Conservation (phyloP, 2,329 filamentous ascomycete genomes). For the Pezicula neosporulosa region DNA sequence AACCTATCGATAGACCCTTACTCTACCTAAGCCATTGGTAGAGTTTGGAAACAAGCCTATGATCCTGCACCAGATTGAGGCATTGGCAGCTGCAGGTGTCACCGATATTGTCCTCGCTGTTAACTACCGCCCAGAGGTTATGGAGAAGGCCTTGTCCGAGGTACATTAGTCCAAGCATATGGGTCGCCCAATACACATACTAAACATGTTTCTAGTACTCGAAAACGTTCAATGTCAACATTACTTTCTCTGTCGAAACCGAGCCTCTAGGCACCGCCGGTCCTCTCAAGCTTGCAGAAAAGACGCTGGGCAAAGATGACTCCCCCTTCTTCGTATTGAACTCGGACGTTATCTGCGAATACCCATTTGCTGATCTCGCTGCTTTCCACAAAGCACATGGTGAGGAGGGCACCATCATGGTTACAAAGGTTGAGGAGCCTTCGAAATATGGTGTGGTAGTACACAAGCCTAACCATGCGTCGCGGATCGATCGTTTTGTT, state of each 20-base stretch:
- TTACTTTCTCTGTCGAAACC: conserved; percentile 94
- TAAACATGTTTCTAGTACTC: conserved; percentile 63
- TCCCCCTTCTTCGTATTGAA: conserved; percentile 97
- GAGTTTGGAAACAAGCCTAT: conserved; percentile 99
- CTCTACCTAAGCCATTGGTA: conserved; percentile 93
- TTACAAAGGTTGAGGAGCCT: conserved; percentile 98
- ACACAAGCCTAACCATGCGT: conserved; percentile 88
- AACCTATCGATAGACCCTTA: conserved; percentile 68
- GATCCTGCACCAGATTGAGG: conserved; percentile 98
- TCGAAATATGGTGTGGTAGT: conserved; percentile 99
- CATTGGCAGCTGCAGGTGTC: conserved; percentile 86
- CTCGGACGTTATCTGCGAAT: conserved; percentile 97
- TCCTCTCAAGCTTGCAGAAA: conserved; percentile 91
- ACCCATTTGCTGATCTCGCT: conserved; percentile 85
- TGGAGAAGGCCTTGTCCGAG: conserved; percentile 91
- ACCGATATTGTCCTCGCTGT: conserved; percentile 97
- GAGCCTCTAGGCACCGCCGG: conserved; percentile 95
- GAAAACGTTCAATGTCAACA: conserved; percentile 87
- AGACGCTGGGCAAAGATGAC: conserved; percentile 89
- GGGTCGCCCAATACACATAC: neutral
- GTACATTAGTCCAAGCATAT: conserved; percentile 43
- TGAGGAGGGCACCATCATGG: conserved; percentile 94
- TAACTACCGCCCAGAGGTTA: conserved; percentile 97
- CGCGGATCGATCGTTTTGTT: conserved; percentile 96
- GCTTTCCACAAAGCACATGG: conserved; percentile 92